Percentiles rank a stretch among this genome's conserved stretches.
phyloP scores from a whole-genome alignment of 2,329 filamentous ascomycete species.

The Grosmannia huntii region DNA sequence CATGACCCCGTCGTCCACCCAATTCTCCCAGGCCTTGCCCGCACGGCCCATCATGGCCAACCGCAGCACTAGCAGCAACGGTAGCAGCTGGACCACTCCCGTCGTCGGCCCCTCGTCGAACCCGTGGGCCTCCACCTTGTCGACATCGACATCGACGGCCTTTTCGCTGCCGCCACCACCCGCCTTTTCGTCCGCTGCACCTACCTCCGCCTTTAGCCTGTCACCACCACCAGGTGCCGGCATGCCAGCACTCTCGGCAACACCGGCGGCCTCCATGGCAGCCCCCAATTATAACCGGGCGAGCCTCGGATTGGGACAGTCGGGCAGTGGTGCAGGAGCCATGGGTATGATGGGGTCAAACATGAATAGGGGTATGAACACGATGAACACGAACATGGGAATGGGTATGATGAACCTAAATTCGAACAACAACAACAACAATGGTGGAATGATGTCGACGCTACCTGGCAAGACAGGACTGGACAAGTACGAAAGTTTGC shows the following conservation, averaged over 20 bases:
- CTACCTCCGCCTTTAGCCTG: constrained; percentile 38
- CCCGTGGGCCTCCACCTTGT: constrained; percentile 28
- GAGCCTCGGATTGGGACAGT: constrained; percentile 5
- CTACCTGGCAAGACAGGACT: constrained; percentile 37
- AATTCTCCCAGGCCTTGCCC: constrained; percentile 49
- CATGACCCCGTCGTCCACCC: constrained; percentile 45
- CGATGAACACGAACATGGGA: constrained; percentile 14
- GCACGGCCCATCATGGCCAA: constrained; percentile 20
- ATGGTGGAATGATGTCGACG: constrained; percentile 15
- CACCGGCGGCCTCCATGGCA: neutral
- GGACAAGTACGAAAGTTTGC: constrained; percentile 56
- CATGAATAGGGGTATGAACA: constrained; percentile 13
- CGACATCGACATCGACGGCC: neutral
- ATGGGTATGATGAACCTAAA: constrained; percentile 16
- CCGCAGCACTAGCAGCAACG: neutral
- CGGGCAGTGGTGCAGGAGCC: neutral
- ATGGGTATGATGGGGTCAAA: constrained; percentile 13
- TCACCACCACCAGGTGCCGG: constrained; percentile 27
- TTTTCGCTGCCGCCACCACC: neutral
- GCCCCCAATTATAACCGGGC: constrained; percentile 4
- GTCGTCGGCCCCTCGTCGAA: constrained; percentile 25
- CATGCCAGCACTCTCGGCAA: neutral
- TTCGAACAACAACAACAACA: constrained; percentile 13
- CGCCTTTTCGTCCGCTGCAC: constrained; percentile 34
- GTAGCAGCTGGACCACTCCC: constrained; percentile 32